Evolutionary conservation across 2,329 filamentous ascomycete species (phyloP).

Genomic region (Cladosporium sp.): DNA sequence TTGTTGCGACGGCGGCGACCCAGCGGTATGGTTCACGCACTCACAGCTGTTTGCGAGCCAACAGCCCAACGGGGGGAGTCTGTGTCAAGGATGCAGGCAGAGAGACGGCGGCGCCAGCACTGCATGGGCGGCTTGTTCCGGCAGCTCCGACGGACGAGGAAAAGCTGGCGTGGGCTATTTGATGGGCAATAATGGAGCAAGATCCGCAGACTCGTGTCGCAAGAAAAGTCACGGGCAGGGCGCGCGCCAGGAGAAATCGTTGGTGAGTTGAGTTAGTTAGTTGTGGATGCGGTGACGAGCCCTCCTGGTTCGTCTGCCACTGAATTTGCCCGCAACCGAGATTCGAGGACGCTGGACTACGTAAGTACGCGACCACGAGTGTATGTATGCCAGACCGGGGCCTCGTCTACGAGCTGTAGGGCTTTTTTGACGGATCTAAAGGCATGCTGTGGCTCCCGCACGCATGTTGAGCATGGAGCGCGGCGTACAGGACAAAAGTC

Average conservation of each 20-base stretch:
- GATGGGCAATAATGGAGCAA: neutral
- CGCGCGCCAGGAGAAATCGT: no score
- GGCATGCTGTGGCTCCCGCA: neutral
- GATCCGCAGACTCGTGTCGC: neutral
- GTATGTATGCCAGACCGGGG: neutral
- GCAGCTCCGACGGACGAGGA: neutral
- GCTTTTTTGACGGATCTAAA: neutral
- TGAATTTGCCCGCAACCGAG: conserved; percentile 4
- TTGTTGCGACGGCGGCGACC: conserved; percentile 13
- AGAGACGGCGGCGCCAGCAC: conserved; percentile 3
- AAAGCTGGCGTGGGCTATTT: neutral
- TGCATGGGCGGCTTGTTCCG: conserved; percentile 9
- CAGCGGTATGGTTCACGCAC: conserved; percentile 13
- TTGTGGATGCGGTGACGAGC: neutral
- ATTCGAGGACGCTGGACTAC: conserved; percentile 1
- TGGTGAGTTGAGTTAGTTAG: neutral
- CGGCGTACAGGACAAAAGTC: no score
- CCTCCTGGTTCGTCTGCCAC: neutral
- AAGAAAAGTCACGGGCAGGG: neutral
- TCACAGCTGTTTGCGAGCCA: conserved; percentile 11
- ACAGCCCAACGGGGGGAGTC: conserved; percentile 12
- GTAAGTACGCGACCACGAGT: neutral
- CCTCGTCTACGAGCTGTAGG: neutral
- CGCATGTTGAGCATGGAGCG: neutral
- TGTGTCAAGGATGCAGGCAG: conserved; percentile 13